Conservation (phyloP, 768 basidiomycete species). For the Agrocybe pediades region DNA sequence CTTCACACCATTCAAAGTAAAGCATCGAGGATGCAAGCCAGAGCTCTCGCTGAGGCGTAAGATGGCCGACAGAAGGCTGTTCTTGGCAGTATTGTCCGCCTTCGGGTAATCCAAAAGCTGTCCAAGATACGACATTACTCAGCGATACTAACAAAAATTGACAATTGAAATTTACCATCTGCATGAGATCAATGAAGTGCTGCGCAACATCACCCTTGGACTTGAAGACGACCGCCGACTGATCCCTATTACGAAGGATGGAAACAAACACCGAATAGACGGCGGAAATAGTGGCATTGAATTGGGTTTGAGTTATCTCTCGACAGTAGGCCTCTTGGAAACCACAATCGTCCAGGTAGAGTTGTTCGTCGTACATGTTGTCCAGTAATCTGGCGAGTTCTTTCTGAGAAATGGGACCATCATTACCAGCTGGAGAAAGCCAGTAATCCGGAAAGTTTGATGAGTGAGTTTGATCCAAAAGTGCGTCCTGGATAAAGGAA, state of each 20-base stretch:
- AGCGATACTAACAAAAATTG: not conserved
- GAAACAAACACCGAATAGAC: conserved; percentile 11
- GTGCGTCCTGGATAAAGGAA: not conserved
- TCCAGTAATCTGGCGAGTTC: conserved; percentile 3
- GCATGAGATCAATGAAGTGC: conserved; percentile 24
- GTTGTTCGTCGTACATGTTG: not conserved
- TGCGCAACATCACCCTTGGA: conserved; percentile 12
- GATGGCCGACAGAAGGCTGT: conserved; percentile 18
- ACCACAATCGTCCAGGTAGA: not conserved
- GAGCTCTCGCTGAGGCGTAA: conserved; percentile 25
- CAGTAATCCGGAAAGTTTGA: not conserved
- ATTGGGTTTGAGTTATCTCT: not conserved
- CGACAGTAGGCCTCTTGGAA: not conserved
- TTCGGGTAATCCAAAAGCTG: conserved; percentile 20
- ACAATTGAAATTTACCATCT: conserved; percentile 19
- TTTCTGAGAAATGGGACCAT: not conserved
- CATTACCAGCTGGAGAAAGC: not conserved
- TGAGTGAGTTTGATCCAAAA: not conserved
- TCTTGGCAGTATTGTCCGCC: conserved; percentile 12
- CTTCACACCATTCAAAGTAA: conserved; percentile 18
- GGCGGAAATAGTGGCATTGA: conserved; percentile 5
- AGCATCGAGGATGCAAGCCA: conserved; percentile 27
- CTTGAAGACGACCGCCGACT: conserved; percentile 6
- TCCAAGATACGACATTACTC: not conserved
- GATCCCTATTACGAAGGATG: conserved; percentile 5